Evolutionary conservation across 2,329 filamentous ascomycete species (phyloP).

Genomic region (Calonectria leucothoes): DNA sequence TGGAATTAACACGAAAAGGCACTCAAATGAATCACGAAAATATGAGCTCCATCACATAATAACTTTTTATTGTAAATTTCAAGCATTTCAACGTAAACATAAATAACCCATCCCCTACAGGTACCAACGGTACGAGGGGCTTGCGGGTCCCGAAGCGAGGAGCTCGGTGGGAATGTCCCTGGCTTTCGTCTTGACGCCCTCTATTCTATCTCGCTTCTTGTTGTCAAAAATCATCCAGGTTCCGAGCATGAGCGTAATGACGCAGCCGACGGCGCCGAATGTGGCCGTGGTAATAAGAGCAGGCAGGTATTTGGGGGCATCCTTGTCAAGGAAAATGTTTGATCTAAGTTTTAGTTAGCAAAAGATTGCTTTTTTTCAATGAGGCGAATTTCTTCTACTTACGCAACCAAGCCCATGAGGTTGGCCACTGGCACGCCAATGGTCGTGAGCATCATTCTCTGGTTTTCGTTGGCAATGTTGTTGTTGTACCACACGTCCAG

Average conservation of each 20-base stretch:
- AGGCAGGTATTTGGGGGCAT: slow-evolving; percentile 22
- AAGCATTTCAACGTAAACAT: not conserved
- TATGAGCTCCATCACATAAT: not conserved
- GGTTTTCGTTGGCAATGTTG: slow-evolving; percentile 82
- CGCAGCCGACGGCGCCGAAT: slow-evolving; percentile 21
- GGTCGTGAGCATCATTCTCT: slow-evolving; percentile 76
- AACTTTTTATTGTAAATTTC: not conserved
- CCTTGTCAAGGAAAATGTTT: slow-evolving; percentile 26
- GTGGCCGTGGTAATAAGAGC: slow-evolving; percentile 19
- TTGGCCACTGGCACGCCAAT: slow-evolving; percentile 82
- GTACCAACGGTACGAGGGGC: slow-evolving; percentile 20
- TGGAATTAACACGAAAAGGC: not conserved
- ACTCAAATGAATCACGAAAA: not conserved
- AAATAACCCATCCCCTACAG: not conserved
- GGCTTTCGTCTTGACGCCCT: slow-evolving; percentile 17
- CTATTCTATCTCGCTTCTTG: slow-evolving; percentile 10
- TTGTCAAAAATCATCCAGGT: slow-evolving; percentile 23
- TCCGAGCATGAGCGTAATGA: slow-evolving; percentile 12
- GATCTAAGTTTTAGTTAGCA: not conserved
- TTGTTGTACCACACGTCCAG: slow-evolving; percentile 79
- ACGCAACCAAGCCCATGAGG: slow-evolving; percentile 61
- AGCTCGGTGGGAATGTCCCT: slow-evolving; percentile 23
- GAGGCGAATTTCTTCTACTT: not conserved
- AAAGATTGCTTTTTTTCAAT: not conserved
- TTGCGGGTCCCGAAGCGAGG: slow-evolving; percentile 15